Percentiles rank a stretch among this genome's conserved stretches.
Conservation (phyloP, 129 eudicot species). For the Flaveria ramosissima region DNA sequence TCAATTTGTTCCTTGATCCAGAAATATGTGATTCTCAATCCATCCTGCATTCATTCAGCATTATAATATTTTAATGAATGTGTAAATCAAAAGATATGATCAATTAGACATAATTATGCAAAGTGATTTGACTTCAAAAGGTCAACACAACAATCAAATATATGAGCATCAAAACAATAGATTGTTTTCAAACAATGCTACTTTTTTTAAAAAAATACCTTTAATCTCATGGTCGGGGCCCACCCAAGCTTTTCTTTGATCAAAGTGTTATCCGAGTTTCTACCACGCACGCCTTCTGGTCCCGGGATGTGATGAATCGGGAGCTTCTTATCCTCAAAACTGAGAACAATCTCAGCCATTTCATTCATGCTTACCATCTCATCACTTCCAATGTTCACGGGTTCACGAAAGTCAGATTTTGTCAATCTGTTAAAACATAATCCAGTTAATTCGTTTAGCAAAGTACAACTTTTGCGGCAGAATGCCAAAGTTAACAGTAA, state of each 20-base stretch:
- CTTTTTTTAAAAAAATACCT: slow-evolving; percentile 45
- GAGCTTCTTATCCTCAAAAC: slow-evolving; percentile 84
- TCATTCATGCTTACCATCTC: slow-evolving; percentile 99
- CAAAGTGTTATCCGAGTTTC: slow-evolving; percentile 95
- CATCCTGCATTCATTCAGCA: slow-evolving; percentile 56
- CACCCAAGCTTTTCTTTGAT: slow-evolving; percentile 96
- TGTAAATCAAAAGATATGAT: slow-evolving; percentile 15
- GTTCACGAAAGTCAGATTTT: slow-evolving; percentile 90
- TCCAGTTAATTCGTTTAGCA: not conserved
- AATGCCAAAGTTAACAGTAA: not conserved
- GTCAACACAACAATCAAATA: not conserved
- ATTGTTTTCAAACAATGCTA: too few species aligned
- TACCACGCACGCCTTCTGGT: slow-evolving; percentile 98
- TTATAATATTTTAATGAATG: not conserved
- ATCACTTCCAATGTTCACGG: slow-evolving; percentile 96
- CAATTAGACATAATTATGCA: not conserved
- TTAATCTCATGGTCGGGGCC: slow-evolving; percentile 92
- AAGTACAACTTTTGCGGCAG: not conserved
- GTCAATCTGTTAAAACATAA: slow-evolving; percentile 56
- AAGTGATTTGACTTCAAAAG: not conserved
- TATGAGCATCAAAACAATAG: not conserved
- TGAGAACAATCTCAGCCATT: slow-evolving; percentile 90
- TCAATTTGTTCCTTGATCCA: slow-evolving; percentile 97
- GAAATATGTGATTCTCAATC: slow-evolving; percentile 89
- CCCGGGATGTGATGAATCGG: slow-evolving; percentile 98